These are phyloP conservation scores for Aspergillus coremiiformis DNA, from an alignment of 495 filamentous ascomycete genomes.

Conservation along the genomic window DNA sequence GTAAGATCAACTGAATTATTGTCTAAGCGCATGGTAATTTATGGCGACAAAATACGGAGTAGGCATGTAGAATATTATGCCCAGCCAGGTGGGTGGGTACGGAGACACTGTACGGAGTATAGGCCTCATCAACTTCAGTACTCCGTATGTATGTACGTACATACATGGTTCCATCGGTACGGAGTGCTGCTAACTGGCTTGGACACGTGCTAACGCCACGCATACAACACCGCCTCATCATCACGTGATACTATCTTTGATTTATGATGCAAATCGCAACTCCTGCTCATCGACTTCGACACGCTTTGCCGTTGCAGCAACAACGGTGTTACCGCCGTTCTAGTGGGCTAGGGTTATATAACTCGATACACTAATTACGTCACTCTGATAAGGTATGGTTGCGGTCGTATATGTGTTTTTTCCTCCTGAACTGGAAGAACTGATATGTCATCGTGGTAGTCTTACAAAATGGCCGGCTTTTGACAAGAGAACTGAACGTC, in stretches of 20 bases:
- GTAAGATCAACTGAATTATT: neutral
- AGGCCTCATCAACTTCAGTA: neutral
- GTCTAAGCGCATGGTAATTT: neutral
- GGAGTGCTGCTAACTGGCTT: neutral
- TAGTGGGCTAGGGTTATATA: neutral
- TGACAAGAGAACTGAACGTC: neutral
- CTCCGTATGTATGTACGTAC: neutral
- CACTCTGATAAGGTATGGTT: neutral
- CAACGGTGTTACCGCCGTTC: neutral
- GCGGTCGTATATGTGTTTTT: neutral
- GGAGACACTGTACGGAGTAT: too few species aligned
- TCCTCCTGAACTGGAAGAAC: neutral
- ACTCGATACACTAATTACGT: neutral
- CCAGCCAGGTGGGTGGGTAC: too few species aligned
- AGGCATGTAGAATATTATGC: neutral
- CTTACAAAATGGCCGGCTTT: neutral
- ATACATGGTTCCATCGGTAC: too few species aligned
- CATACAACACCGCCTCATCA: neutral
- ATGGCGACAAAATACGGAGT: neutral
- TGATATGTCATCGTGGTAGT: slow-evolving; percentile 1
- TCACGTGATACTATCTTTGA: neutral
- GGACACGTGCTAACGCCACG: neutral
- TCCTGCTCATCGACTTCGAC: neutral
- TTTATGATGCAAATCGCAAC: neutral
- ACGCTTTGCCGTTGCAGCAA: neutral